Percentiles rank a stretch among this genome's conserved stretches.
These are phyloP conservation scores for Malania oleifera DNA, from an alignment of 164 flowering plant species.

Conservation along the genomic window DNA sequence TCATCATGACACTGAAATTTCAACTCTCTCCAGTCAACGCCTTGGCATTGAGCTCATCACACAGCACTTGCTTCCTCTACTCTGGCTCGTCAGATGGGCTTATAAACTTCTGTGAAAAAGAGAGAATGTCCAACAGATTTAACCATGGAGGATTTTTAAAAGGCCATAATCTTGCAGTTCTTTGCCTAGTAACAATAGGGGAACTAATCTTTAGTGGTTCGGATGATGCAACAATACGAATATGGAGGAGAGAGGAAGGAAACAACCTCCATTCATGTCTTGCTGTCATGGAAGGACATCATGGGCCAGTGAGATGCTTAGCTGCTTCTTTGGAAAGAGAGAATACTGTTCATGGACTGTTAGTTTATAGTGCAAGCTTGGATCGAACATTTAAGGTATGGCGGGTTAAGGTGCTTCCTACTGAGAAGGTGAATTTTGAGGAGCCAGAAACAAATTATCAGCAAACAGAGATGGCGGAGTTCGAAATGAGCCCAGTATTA, in stretches of 20 bases:
- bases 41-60: slow-evolving; percentile 20
- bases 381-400: slow-evolving; percentile 50
- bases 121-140: slow-evolving; percentile 24
- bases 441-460: slow-evolving; percentile 8
- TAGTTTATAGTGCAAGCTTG: slow-evolving; percentile 41
- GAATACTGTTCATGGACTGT: slow-evolving; percentile 23
- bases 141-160: slow-evolving; percentile 36
- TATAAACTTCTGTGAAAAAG: slow-evolving; percentile 35
- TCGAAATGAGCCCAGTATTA: slow-evolving; percentile 49
- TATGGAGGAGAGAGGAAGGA: slow-evolving; percentile 47
- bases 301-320: slow-evolving; percentile 46
- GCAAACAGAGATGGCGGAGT: slow-evolving; percentile 17
- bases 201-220: slow-evolving; percentile 40
- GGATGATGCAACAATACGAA: slow-evolving; percentile 42
- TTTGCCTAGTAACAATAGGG: slow-evolving; percentile 33
- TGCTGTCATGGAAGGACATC: slow-evolving; percentile 40
- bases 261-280: slow-evolving; percentile 31
- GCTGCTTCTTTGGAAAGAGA: slow-evolving; percentile 43
- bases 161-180: slow-evolving; percentile 37
- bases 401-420: slow-evolving; percentile 35
- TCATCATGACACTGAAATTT: slow-evolving; percentile 21
- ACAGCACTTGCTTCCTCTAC: slow-evolving; percentile 24
- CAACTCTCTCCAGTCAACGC: slow-evolving; percentile 30
- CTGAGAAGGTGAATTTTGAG: slow-evolving; percentile 13
- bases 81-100: slow-evolving; percentile 41